Base-by-base conservation (phyloP, 2,329 filamentous ascomycete genomes). In the Pyricularia grisea region DNA sequence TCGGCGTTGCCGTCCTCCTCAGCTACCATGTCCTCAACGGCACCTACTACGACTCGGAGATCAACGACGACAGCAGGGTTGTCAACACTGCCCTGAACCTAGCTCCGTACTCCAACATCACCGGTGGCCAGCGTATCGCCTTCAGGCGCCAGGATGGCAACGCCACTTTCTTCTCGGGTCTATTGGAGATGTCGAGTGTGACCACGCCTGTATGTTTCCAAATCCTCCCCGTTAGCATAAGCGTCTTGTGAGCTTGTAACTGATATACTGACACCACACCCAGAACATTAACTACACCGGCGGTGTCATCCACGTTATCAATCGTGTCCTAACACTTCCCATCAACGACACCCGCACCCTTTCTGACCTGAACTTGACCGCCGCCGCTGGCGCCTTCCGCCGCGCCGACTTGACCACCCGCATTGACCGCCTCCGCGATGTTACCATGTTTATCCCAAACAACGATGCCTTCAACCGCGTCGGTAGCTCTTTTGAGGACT, bases 381-480 rank as follows among this genome's bases (percentile, higher is more conserved):
- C 82, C 6, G 76, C 81, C 11, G 76, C 81, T 27, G 81, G 83
- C 28, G 81, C 85, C 7, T 76, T 88, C 60, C 77, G 76, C 61
- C 75, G 77, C 1, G 78, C 81, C 11, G 79, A 80, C 30, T 77
- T 87, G 14, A 77, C 79, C 25, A 72, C 78, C 6, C 74, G 77
- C 10, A 75, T 88, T 42, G 77, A 82, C 73, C 72, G 71, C 2
- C 74, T 78, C 10, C 73, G 74, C 31, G 81, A 88, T 73, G 72
- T 91, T 58, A 91, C 89, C 69, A 81, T 91, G 71, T 91, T 92
- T 72, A 87, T 85, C 0, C 89, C 89, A 1, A 82, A 79, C 74
- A 88, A 90, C 75, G 79, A 79, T 1, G 88, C 88, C 14, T 88
- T 91, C 78, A 79, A 83, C 42, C 77, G 79, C 30, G 85, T 90